These are phyloP conservation scores for Ajuga chamaepitys DNA, from an alignment of 257 asterid genomes.

Conservation along the genomic window DNA sequence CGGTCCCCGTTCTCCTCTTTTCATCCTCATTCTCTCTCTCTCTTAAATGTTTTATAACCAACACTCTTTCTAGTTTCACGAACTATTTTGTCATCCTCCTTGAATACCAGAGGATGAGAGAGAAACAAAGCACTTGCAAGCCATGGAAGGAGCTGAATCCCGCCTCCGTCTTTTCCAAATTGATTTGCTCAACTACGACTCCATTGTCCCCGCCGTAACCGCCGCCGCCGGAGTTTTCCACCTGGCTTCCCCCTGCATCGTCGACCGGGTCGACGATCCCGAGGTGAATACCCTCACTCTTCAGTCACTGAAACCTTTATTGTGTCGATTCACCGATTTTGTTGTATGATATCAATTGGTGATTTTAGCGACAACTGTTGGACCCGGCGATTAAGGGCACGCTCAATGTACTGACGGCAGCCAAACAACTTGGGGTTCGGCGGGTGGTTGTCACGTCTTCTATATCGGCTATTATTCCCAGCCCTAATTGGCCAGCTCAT, in stretches of 20 bases:
- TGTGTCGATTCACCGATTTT: not conserved
- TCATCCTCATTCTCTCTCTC: not conserved
- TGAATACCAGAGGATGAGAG: constrained; percentile 50
- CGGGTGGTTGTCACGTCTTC: constrained; percentile 94
- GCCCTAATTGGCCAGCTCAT: constrained; percentile 72
- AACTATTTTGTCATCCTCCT: not conserved
- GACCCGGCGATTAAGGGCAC: constrained; percentile 89
- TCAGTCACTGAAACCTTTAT: not conserved
- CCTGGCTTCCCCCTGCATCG: constrained; percentile 63
- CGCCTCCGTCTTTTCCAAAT: constrained; percentile 64
- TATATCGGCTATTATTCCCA: constrained; percentile 48
- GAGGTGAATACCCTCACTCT: constrained; percentile 32
- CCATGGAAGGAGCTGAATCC: constrained; percentile 58
- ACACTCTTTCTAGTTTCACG: not conserved
- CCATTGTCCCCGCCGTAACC: constrained; percentile 48
- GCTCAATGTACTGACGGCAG: constrained; percentile 77
- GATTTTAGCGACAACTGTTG: constrained; percentile 48
- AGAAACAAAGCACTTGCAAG: constrained; percentile 72
- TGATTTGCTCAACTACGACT: constrained; percentile 62
- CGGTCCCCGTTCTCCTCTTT: constrained; percentile 19
- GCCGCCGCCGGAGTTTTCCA: constrained; percentile 68
- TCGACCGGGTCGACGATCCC: constrained; percentile 59
- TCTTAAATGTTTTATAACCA: not conserved
- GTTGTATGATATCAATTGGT: not conserved
- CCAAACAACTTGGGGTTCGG: constrained; percentile 71